Base-by-base conservation (phyloP, 2,329 filamentous ascomycete genomes). In the Apiospora phragmitis region DNA sequence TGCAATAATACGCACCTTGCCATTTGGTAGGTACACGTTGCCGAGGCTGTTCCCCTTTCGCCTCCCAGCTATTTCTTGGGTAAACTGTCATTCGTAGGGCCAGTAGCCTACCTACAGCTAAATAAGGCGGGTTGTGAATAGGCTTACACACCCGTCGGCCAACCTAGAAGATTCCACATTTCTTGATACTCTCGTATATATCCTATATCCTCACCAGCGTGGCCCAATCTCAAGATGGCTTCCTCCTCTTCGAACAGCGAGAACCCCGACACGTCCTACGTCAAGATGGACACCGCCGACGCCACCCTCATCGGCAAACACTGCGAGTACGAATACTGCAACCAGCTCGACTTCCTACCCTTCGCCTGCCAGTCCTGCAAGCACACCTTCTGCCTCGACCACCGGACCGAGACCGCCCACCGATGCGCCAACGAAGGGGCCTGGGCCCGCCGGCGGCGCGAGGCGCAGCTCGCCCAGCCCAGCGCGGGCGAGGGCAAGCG, bases 261-360 rank as follows among this genome's bases (percentile, higher is more conserved):
- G 68, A 72, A 79, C 72, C 80, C 83, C 69, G 84, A 85, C 73
- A 86, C 85, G 66, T 91, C 86, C 80, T 94, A 91, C 84, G 87
- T 91, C 80, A 88, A 87, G 73, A 95, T 95, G 92, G 87, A 92
- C 78, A 88, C 90, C 77, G 87, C 82, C 71, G 65, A 67, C 38
- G 92, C 95, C 66, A 92, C 93, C 77, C 89, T 95, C 32, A 92
- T 98, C 76, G 96, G 96, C 81, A 90, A 90, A 73, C 95, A 98
- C 85, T 99, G 96, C 88, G 91, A 98, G 81, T 92, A 93, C 83
- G 86, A 92, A 74, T 97, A 94, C 86, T 99, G 96, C 86, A 92
- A 95, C 80, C 93, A 96, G 79, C 93, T 98, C 72, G 96, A 98
- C 83, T 98, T 99, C 81, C 90, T 99, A 5, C 96, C 96, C 4